phyloP scores from a whole-genome alignment of 2,329 filamentous ascomycete species.

The Chaetoscypha palmicola region DNA sequence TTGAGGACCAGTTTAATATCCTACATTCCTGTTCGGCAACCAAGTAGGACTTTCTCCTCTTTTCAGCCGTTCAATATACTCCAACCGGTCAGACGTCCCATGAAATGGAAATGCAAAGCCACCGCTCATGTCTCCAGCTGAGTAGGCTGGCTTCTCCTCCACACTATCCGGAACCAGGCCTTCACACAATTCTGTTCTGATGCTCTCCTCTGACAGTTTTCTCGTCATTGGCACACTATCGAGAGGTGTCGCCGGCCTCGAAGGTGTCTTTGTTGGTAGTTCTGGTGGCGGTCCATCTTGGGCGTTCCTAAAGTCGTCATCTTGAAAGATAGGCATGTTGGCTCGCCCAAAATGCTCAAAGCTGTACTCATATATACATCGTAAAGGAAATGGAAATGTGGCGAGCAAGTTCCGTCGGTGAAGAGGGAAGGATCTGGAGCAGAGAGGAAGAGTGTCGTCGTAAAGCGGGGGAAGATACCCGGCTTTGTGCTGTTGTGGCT shows the following conservation, averaged over 20 bases:
- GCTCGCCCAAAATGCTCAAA: constrained; percentile 13
- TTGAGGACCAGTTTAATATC: constrained; percentile 14
- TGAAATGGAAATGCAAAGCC: constrained; percentile 15
- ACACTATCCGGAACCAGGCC: constrained; percentile 38
- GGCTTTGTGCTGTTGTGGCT: constrained; percentile 8
- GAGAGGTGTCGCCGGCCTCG: constrained; percentile 21
- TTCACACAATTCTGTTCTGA: constrained; percentile 54
- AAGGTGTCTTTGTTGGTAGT: constrained; percentile 16
- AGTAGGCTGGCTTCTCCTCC: constrained; percentile 10
- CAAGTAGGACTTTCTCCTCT: constrained; percentile 68
- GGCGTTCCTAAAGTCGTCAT: constrained; percentile 37
- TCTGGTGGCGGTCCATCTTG: constrained; percentile 14
- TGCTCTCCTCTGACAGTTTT: constrained; percentile 51
- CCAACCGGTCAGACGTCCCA: constrained; percentile 53
- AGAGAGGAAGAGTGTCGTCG: constrained; percentile 9
- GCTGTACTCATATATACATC: constrained; percentile 19
- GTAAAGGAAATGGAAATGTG: constrained; percentile 11
- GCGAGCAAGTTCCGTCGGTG: constrained; percentile 7
- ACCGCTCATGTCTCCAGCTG: constrained; percentile 12
- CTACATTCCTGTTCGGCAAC: constrained; percentile 58
- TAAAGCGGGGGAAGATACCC: constrained; percentile 16
- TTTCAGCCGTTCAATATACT: constrained; percentile 81
- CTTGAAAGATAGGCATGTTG: constrained; percentile 53
- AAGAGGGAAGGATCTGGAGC: constrained; percentile 6
- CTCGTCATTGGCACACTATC: constrained; percentile 25